These are phyloP conservation scores for Liquidambar formosana DNA, from an alignment of 164 flowering plant species.

Conservation along the genomic window DNA sequence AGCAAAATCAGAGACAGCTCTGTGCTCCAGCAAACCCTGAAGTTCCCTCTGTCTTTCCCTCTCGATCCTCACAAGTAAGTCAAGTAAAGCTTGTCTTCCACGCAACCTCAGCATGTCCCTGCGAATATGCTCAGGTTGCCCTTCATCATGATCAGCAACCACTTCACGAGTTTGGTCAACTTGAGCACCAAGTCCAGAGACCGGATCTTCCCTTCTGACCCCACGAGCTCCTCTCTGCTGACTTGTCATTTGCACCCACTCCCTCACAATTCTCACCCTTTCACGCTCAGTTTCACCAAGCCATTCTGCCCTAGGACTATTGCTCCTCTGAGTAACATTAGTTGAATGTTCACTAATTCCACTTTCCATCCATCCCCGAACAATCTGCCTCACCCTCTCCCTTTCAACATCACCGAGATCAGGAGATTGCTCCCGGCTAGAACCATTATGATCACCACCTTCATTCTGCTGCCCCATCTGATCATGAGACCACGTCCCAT, in stretches of 20 bases:
- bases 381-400: conserved; percentile 83
- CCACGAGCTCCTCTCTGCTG: conserved; percentile 63
- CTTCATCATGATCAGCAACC: conserved; percentile 51
- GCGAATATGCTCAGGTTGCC: conserved; percentile 64
- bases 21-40: conserved; percentile 63
- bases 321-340: conserved; percentile 42
- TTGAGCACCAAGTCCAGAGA: conserved; percentile 26
- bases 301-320: conserved; percentile 64
- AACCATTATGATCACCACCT: conserved; percentile 43
- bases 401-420: conserved; percentile 90
- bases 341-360: conserved; percentile 56
- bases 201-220: conserved; percentile 52
- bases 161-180: conserved; percentile 41
- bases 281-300: conserved; percentile 78
- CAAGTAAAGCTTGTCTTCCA: conserved; percentile 75
- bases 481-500: conserved; percentile 69
- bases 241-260: conserved; percentile 82
- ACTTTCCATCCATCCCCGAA: conserved; percentile 83
- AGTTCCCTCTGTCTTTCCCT: conserved; percentile 78
- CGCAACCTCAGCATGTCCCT: conserved; percentile 66
- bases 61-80: conserved; percentile 70
- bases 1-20: conserved; percentile 85
- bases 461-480: conserved; percentile 55
- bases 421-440: conserved; percentile 94
- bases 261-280: conserved; percentile 72